Evolutionary conservation across 768 basidiomycete species (phyloP), one percentile per base, ranked within the genome.

Genomic region (Pleurotus cornucopiae): DNA sequence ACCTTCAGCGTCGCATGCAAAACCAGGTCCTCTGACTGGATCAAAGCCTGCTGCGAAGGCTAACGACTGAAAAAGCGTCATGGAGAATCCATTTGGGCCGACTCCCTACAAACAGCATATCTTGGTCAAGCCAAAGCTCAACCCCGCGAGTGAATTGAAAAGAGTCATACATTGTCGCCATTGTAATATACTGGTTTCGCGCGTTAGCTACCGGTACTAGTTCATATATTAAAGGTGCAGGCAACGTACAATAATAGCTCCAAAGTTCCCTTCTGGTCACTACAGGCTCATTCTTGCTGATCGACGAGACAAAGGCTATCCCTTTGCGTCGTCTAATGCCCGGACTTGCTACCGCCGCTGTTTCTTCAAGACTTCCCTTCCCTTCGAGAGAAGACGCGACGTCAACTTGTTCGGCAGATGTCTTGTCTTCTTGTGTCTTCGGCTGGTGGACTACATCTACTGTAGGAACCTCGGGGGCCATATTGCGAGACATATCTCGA

Each of bases 41-140:
- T 92, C 91, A 56, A 78, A 88, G 1, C 89, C 89, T n/a, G 91
- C 87, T 2, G 80, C 71, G 4, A 78, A 82, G 0, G 86, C 86
- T 3, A 91, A 76, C 2, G 78, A 76, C 67, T 92, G 91, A 69
- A 92, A 92, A 20, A 82, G 67, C 1, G 88, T 91, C 76, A 85
- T 79, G 11, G 86, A 83, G 66, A 83, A 92, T 58, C 80, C 79
- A 16, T 76, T 64, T 5, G 87, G 86, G 30, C 87, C 87, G 16
- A 86, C 85, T 47, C 88, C 86, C 84, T 89, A 60, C 4, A 25
- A 25, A 26, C 18, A 7, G 34, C 56, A 44, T 44, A 16, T 16
- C n/a, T 4, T 41, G 40, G 40, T 13, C 16, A 41, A 13, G 12
- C 12, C 12, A 41, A 13, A 41, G 13, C 16, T 25, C 23, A 5